Conservation (phyloP, 352 stramenopile genomes). For the Phytophthora nicotianae region DNA sequence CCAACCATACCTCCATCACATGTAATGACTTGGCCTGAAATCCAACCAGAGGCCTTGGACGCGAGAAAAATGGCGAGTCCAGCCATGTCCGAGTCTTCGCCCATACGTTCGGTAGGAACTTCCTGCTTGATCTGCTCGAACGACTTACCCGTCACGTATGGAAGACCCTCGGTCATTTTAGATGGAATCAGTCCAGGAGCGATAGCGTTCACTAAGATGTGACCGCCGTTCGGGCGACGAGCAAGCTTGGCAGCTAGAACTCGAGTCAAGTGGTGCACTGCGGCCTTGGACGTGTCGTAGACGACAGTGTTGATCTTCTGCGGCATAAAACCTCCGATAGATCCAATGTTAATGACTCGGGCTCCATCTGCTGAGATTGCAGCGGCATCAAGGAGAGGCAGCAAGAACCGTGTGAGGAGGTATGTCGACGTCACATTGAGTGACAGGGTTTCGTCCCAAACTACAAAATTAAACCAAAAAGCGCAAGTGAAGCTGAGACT, state of each 20-base stretch:
- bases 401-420: conserved; percentile 90
- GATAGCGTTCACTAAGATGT: conserved; percentile 96
- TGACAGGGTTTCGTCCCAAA: conserved; percentile 92
- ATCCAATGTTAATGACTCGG: conserved; percentile 81
- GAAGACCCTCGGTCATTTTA: conserved; percentile 89
- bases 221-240: conserved; percentile 68
- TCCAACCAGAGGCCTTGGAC: conserved; percentile 89
- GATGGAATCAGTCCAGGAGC: conserved; percentile 92
- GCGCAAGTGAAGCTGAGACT: conserved; percentile 6
- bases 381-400: conserved; percentile 89
- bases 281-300: conserved; percentile 96
- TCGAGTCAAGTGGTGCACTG: conserved; percentile 93
- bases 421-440: conserved; percentile 96
- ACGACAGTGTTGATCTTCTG: conserved; percentile 90
- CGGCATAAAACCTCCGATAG: conserved; percentile 75
- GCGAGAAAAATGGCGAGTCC: conserved; percentile 92
- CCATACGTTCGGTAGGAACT: conserved; percentile 87
- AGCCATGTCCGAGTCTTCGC: conserved; percentile 92
- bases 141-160: conserved; percentile 43
- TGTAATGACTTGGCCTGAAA: conserved; percentile 91
- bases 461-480: conserved; percentile 34
- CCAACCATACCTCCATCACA: conserved; percentile 90
- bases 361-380: conserved; percentile 48
- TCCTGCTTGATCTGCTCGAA: conserved; percentile 67
- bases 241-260: conserved; percentile 92